Conservation (phyloP, 305 asterid genomes). For the Solanum aculeatissimum region DNA sequence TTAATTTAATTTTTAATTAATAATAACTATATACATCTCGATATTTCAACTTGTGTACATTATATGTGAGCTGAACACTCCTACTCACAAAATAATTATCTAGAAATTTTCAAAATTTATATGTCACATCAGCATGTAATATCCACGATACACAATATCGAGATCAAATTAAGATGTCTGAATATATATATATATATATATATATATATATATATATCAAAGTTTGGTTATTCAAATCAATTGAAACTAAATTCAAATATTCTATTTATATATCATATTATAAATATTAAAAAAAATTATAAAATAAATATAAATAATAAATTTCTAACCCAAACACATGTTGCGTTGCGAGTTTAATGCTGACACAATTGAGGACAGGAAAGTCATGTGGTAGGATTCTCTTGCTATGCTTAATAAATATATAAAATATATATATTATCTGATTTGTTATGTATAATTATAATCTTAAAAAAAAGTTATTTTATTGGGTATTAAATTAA, state of each 20-base stretch:
- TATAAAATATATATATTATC: no score
- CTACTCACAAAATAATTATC: not conserved
- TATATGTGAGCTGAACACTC: not conserved
- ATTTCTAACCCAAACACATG: not conserved
- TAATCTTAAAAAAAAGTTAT: not conserved
- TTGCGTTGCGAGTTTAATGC: not conserved
- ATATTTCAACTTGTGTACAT: not conserved
- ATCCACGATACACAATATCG: not conserved
- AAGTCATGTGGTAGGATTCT: not conserved
- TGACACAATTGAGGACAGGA: not conserved
- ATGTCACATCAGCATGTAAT: no score
- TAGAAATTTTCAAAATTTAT: not conserved
- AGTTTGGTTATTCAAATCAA: not conserved
- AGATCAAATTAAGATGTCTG: not conserved
- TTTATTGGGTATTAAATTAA: not conserved
- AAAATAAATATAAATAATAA: not conserved
- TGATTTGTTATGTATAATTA: not conserved
- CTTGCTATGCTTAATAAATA: not conserved
- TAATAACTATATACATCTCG: not conserved
- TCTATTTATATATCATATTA: not conserved
- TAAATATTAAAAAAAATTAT: not conserved
- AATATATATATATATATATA: not conserved
- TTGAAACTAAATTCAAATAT: not conserved
- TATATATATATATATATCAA: not conserved
- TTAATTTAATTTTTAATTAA: not conserved